These are phyloP conservation scores for Drosera spatulata DNA, from an alignment of 179 eudicot genomes.

Conservation along the genomic window DNA sequence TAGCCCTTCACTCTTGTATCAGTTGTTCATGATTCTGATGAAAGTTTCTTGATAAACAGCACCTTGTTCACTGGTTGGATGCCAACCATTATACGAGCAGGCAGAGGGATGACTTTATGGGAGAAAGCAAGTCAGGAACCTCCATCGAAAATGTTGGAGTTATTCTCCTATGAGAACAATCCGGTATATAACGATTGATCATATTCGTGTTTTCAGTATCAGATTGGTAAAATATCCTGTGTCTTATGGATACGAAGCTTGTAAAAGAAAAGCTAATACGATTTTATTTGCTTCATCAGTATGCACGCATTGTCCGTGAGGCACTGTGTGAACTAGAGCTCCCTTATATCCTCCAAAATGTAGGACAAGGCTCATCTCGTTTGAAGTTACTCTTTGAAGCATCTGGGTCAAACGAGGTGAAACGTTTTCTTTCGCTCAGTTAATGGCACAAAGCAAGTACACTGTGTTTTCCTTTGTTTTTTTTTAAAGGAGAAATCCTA, in stretches of 20 bases:
- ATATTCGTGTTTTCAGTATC: too few relatives aligned
- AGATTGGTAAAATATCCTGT: too few relatives aligned
- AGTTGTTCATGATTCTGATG: background rate
- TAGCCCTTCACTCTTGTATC: too few relatives aligned
- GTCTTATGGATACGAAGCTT: too few relatives aligned
- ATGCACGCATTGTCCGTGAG: slow-evolving; percentile 49
- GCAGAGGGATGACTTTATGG: slow-evolving; percentile 54
- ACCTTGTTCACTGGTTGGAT: slow-evolving; percentile 45
- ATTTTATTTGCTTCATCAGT: slow-evolving; percentile 9
- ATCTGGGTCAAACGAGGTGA: slow-evolving; percentile 39
- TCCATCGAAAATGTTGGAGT: slow-evolving; percentile 33
- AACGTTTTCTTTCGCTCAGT: background rate
- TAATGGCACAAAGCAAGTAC: background rate
- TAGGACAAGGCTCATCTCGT: slow-evolving; percentile 34
- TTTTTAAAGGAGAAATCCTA: background rate
- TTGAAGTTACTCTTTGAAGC: slow-evolving; percentile 16
- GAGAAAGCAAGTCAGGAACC: slow-evolving; percentile 22
- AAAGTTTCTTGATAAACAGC: slow-evolving; percentile 20
- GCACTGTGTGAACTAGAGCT: slow-evolving; percentile 50
- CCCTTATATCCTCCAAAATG: slow-evolving; percentile 35
- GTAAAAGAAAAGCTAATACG: background rate
- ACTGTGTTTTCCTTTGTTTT: background rate
- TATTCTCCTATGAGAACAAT: slow-evolving; percentile 47
- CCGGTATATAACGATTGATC: slow-evolving; percentile 19
- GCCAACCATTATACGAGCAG: slow-evolving; percentile 51